phyloP scores from a whole-genome alignment of 768 basidiomycete genomes.

The Mycena pura region DNA sequence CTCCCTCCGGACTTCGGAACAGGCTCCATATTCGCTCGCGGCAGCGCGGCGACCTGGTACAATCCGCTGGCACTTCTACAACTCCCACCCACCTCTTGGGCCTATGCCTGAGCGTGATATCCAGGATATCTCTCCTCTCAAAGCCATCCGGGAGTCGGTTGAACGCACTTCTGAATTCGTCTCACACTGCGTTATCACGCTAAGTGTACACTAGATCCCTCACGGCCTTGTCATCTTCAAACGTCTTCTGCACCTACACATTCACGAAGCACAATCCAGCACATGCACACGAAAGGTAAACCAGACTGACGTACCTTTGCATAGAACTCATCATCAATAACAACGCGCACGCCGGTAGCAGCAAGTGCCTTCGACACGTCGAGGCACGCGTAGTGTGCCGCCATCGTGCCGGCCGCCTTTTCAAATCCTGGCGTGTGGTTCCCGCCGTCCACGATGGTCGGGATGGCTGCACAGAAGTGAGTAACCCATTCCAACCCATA shows the following conservation, averaged over 20 bases:
- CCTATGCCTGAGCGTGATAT: no score
- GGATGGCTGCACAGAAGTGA: no score
- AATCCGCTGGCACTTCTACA: no score
- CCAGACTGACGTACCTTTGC: slow-evolving; percentile 50
- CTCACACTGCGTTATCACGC: no score
- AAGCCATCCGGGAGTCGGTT: no score
- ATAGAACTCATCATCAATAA: slow-evolving; percentile 73
- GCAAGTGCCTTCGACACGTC: slow-evolving; percentile 76
- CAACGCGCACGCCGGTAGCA: slow-evolving; percentile 67
- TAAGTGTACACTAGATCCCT: slow-evolving; percentile 11
- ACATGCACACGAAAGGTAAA: not conserved
- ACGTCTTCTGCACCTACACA: slow-evolving; percentile 56
- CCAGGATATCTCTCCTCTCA: no score
- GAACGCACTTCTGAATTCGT: no score
- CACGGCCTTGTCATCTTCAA: slow-evolving; percentile 50
- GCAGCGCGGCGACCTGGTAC: no score
- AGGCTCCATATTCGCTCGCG: no score
- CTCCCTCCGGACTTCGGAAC: no score
- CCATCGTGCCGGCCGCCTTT: slow-evolving; percentile 62
- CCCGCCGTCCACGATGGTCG: slow-evolving; percentile 72
- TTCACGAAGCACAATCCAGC: not conserved
- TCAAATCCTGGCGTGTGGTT: slow-evolving; percentile 80
- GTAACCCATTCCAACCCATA: not conserved
- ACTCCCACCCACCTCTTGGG: no score
- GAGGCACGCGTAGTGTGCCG: slow-evolving; percentile 71